Conservation (phyloP, 495 filamentous ascomycete genomes). For the Annulohypoxylon moriforme region DNA sequence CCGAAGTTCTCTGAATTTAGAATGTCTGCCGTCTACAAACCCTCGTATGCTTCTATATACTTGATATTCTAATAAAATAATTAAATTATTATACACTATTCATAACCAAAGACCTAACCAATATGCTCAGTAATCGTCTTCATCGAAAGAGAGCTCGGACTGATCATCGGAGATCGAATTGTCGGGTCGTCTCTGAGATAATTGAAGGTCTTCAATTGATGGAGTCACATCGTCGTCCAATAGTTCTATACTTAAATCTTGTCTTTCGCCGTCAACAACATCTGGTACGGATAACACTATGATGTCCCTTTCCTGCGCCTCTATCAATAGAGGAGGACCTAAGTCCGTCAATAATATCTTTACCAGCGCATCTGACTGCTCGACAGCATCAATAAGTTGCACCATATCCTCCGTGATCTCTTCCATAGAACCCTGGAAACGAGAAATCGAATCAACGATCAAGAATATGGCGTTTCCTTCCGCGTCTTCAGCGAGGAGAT, state of each 20-base stretch:
- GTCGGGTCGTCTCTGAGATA: neutral
- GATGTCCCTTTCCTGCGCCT: neutral
- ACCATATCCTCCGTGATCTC: neutral
- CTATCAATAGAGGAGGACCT: constrained; percentile 8
- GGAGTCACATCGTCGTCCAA: constrained; percentile 1
- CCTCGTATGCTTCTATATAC: too few species aligned
- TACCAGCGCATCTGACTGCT: neutral
- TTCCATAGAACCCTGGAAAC: constrained; percentile 5
- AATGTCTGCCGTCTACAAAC: too few species aligned
- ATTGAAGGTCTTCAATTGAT: neutral
- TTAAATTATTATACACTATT: neutral
- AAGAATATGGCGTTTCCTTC: neutral
- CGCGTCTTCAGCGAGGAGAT: neutral
- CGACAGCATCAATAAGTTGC: neutral
- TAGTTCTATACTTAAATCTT: neutral
- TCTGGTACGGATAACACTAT: neutral
- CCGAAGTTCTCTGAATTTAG: too few species aligned
- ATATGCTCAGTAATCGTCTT: neutral
- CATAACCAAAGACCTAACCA: neutral
- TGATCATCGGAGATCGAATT: neutral
- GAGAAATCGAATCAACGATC: constrained; percentile 1
- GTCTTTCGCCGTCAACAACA: constrained; percentile 4
- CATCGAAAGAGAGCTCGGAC: neutral
- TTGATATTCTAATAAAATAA: neutral
- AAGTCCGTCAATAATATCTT: constrained; percentile 4